Conservation (phyloP, 2,329 filamentous ascomycete species). For the Colletotrichum sp. region DNA sequence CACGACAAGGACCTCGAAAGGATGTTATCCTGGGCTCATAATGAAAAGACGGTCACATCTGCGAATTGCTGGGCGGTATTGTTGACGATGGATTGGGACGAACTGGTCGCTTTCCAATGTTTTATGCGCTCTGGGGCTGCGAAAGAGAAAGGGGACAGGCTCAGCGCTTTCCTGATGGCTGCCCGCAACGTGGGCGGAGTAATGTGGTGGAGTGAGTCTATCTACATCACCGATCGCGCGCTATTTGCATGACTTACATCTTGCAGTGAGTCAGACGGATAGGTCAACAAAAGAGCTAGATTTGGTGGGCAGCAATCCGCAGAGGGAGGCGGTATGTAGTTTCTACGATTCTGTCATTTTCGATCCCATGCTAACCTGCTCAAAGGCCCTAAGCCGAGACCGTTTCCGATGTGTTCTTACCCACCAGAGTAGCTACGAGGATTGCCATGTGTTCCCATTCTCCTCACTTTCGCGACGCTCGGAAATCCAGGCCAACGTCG, state of each 20-base stretch:
- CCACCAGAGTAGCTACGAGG: not conserved
- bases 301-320: not conserved
- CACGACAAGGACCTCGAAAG: not conserved
- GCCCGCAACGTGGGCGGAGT: not conserved
- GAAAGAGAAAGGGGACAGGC: no score
- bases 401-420: not conserved
- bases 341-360: not conserved
- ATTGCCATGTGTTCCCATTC: not conserved
- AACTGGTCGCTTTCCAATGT: not conserved
- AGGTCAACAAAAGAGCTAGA: not conserved
- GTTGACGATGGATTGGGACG: not conserved
- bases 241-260: not conserved
- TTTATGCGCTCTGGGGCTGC: not conserved
- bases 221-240: not conserved
- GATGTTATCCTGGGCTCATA: not conserved
- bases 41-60: not conserved
- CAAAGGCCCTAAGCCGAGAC: not conserved
- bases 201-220: not conserved
- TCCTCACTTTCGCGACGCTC: not conserved
- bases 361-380: not conserved
- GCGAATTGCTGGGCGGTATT: not conserved
- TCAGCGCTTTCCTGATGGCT: not conserved
- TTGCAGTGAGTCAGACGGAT: not conserved
- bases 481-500: not conserved
- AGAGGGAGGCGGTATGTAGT: not conserved